phyloP scores from a whole-genome alignment of 148 eudicot genomes.

The Heliamphora exappendiculata region DNA sequence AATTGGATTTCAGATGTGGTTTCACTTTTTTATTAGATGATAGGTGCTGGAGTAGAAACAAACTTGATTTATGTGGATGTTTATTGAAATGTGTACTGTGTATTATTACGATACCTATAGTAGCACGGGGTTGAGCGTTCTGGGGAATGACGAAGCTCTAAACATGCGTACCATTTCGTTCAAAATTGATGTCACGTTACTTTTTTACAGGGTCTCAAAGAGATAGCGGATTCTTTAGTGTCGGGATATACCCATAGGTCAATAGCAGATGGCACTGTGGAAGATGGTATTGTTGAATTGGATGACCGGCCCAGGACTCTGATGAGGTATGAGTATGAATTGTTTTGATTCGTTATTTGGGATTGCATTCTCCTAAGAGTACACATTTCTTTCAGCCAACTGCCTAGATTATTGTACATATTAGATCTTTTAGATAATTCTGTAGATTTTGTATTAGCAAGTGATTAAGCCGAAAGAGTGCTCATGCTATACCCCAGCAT shows the following conservation, averaged over 20 bases:
- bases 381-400: not conserved
- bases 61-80: not conserved
- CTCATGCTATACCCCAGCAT: not conserved
- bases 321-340: conserved; percentile 25
- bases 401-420: not conserved
- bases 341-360: not conserved
- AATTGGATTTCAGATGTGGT: not conserved
- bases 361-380: not conserved
- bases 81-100: not conserved
- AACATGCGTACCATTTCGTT: not conserved
- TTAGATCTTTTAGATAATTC: not conserved
- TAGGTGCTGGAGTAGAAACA: not conserved
- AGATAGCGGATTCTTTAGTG: conserved; percentile 24
- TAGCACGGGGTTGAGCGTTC: not conserved
- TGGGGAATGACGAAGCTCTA: not conserved
- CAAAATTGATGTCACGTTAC: not conserved
- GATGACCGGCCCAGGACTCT: conserved; percentile 24
- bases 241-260: conserved; percentile 18
- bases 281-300: conserved; percentile 14
- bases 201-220: conserved; percentile 42
- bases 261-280: conserved; percentile 20
- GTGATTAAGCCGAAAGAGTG: not conserved
- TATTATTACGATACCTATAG: not conserved
- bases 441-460: not conserved
- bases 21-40: not conserved